Evolutionary conservation across 768 basidiomycete genomes (phyloP).

Genomic region (Omphalotus guepiniiformis): DNA sequence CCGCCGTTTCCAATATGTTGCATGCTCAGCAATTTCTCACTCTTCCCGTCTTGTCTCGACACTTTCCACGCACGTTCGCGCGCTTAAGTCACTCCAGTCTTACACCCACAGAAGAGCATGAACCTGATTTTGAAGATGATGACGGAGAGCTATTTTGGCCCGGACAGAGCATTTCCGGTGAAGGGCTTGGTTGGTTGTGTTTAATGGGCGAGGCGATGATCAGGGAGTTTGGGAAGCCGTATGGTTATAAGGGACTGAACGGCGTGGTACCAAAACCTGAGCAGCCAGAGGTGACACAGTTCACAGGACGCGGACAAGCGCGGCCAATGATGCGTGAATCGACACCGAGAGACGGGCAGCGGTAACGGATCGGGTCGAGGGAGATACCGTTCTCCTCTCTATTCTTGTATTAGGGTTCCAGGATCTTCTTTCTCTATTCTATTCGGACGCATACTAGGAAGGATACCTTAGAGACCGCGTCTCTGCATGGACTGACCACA

Average conservation of each 20-base stretch:
- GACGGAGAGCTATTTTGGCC: constrained; percentile 88
- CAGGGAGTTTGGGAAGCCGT: constrained; percentile 71
- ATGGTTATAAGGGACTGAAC: constrained; percentile 67
- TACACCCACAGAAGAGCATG: constrained; percentile 62
- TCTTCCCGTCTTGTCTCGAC: constrained; percentile 61
- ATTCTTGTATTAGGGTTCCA: no score
- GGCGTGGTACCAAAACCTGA: constrained; percentile 73
- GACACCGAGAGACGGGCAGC: no score
- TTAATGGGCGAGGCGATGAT: constrained; percentile 86
- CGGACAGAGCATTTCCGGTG: constrained; percentile 64
- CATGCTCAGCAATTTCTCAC: constrained; percentile 53
- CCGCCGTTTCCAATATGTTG: constrained; percentile 45
- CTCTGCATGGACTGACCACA: no score
- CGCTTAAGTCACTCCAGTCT: constrained; percentile 68
- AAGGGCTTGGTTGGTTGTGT: constrained; percentile 85
- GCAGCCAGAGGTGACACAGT: constrained; percentile 20
- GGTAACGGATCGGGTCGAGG: no score
- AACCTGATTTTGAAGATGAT: constrained; percentile 81
- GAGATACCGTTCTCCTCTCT: no score
- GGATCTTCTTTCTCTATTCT: no score
- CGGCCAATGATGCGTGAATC: no score
- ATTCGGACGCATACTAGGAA: no score
- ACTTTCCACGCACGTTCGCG: constrained; percentile 73
- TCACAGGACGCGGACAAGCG: no score
- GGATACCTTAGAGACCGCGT: no score